A percentile compares a stretch with the other conserved stretches of the same genome.
These are phyloP conservation scores for Cyclocybe aegerita DNA, from an alignment of 768 basidiomycete genomes.

Conservation along the genomic window DNA sequence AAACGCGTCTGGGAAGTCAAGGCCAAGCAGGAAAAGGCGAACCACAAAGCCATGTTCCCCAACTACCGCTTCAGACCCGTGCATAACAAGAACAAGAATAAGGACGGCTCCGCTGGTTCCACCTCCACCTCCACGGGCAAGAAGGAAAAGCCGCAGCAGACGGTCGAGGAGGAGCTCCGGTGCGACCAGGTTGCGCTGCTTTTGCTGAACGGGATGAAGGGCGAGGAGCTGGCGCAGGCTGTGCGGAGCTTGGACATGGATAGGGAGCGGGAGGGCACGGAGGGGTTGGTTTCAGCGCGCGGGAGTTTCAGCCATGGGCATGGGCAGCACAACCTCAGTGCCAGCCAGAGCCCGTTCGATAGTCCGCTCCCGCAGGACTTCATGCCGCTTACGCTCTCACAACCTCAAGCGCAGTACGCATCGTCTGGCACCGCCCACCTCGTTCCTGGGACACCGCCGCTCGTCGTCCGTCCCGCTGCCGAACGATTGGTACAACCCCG, in stretches of 20 bases:
- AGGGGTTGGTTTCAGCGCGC: constrained; percentile 1
- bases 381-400: background rate
- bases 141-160: constrained; percentile 35
- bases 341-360: too few species aligned
- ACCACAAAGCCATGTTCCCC: constrained; percentile 68
- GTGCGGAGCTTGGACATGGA: constrained; percentile 51
- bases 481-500: constrained; percentile 37
- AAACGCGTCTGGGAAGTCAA: constrained; percentile 71
- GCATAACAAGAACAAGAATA: constrained; percentile 49
- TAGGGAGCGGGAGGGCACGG: constrained; percentile 21
- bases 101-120: background rate
- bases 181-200: constrained; percentile 69
- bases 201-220: constrained; percentile 68
- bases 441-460: constrained; percentile 38
- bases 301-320: background rate
- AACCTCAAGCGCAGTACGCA: background rate
- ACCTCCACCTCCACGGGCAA: constrained; percentile 2
- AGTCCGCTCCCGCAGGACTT: background rate
- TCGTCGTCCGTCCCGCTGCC: constrained; percentile 67
- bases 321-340: background rate
- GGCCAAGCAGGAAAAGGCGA: constrained; percentile 73
- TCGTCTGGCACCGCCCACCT: constrained; percentile 3
- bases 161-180: constrained; percentile 58
- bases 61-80: constrained; percentile 61
- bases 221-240: constrained; percentile 63